A percentile compares a stretch with the other conserved stretches of the same genome.
phyloP scores from a whole-genome alignment of 495 filamentous ascomycete species.

The Aspergillus bertholletiae region DNA sequence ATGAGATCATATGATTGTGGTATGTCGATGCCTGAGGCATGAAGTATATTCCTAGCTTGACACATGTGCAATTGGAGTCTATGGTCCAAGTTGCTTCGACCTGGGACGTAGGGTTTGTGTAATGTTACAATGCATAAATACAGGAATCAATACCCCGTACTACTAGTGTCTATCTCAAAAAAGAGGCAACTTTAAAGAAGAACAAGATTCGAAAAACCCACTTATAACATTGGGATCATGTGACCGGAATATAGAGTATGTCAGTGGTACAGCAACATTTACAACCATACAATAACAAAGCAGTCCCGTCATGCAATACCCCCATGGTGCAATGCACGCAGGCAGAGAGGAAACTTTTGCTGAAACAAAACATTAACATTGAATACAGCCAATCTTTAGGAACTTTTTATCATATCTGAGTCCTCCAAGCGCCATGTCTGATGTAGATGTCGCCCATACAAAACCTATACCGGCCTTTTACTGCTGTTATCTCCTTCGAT shows the following conservation, averaged over 20 bases:
- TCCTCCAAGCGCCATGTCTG: background rate
- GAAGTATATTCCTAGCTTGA: background rate
- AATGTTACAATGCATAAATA: background rate
- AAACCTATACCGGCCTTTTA: conserved; percentile 68
- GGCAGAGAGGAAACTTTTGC: background rate
- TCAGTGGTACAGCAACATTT: background rate
- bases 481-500: conserved; percentile 84
- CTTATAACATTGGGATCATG: background rate
- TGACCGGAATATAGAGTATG: background rate
- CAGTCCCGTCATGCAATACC: background rate
- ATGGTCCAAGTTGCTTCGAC: background rate
- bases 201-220: background rate
- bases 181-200: background rate
- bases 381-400: no score
- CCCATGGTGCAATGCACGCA: background rate
- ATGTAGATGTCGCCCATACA: conserved; percentile 18
- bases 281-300: background rate
- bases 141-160: no score
- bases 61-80: background rate
- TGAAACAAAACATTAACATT: no score
- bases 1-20: background rate
- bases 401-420: no score
- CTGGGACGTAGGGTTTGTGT: background rate
- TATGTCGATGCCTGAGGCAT: background rate
- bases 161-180: background rate